Evolutionary conservation across 2,329 filamentous ascomycete genomes (phyloP), one percentile per base, ranked within the genome.

Genomic region (Aspergillus amoenus): DNA sequence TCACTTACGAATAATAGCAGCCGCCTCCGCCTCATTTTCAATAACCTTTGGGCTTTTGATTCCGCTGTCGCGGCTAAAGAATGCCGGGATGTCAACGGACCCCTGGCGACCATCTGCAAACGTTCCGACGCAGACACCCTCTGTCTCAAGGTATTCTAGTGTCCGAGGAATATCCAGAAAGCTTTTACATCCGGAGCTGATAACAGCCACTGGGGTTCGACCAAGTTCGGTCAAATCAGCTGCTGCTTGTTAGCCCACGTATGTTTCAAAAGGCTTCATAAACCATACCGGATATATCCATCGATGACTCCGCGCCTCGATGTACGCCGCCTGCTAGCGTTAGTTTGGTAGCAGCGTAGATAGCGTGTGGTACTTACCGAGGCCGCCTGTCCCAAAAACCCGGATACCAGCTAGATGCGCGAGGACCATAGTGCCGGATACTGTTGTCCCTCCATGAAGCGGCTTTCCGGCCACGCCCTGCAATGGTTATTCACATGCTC

Each of bases 181-280:
- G 61, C 93, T 94, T 78, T 99, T 99, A 78, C 91, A 95, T 13
- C 94, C 94, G 63, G 90, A 91, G 73, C 88, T 90, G 52, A 99
- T 81, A 2, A 99, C 93, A 24, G 93, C 88, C 52, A 99, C 88
- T 11, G 90, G 86, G 7, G 93, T 97, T 57, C 92, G 84, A 15
- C 94, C 93, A 50, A 99, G 84, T 79, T 97, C 94, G 4, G 91
- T 97, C 59, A 99, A 81, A 75, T 99, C 94, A 41, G 94, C 93
- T 77, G 6, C 39, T n/a, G 24, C 50, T 22, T 44, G 43, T 60
- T 46, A 55, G 27, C 52, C 34, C 30, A 40, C 52, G 22, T 30
- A 41, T 4, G 6, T n/a, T 9, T 30, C 18, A 18, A 21, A n/a
- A 7, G 11, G 27, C 27, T 52, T 39, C n/a, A 41, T 8, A 12